phyloP scores from a whole-genome alignment of 2,329 filamentous ascomycete species.

The Ophiostoma ips region DNA sequence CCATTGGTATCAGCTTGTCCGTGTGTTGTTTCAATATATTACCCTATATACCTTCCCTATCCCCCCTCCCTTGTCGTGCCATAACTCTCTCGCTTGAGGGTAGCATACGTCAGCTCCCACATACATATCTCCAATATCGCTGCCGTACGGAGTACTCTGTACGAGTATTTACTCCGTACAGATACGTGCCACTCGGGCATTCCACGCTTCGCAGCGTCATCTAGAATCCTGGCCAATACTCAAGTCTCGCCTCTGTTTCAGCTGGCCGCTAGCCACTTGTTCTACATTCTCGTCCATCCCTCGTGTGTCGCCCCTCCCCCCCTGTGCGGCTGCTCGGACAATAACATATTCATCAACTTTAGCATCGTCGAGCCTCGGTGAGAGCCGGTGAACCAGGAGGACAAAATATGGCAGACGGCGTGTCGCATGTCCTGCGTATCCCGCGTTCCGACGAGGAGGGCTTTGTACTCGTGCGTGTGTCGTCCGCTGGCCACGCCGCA shows the following conservation, averaged over 20 bases:
- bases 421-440: slow-evolving; percentile 39
- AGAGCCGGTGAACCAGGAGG: too few species aligned
- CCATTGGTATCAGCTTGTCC: not conserved
- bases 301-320: not conserved
- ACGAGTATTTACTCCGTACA: too few species aligned
- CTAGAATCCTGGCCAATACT: too few species aligned
- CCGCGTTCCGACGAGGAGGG: slow-evolving; percentile 38
- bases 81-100: too few species aligned
- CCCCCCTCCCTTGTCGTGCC: not conserved
- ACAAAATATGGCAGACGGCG: slow-evolving; percentile 1
- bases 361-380: not conserved
- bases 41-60: slow-evolving; percentile 1
- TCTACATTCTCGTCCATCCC: not conserved
- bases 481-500: slow-evolving; percentile 26
- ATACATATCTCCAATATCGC: too few species aligned
- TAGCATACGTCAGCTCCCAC: too few species aligned
- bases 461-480: slow-evolving; percentile 48
- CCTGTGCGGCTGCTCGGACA: not conserved
- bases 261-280: not conserved
- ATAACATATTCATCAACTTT: too few species aligned
- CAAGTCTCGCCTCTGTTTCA: slow-evolving; percentile 9
- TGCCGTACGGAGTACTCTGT: too few species aligned
- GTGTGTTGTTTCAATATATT: not conserved
- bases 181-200: too few species aligned
- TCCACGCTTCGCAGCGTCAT: too few species aligned